These are phyloP conservation scores for Ambrosia hybrid DNA, from an alignment of 140 eudicot genomes.

Conservation along the genomic window DNA sequence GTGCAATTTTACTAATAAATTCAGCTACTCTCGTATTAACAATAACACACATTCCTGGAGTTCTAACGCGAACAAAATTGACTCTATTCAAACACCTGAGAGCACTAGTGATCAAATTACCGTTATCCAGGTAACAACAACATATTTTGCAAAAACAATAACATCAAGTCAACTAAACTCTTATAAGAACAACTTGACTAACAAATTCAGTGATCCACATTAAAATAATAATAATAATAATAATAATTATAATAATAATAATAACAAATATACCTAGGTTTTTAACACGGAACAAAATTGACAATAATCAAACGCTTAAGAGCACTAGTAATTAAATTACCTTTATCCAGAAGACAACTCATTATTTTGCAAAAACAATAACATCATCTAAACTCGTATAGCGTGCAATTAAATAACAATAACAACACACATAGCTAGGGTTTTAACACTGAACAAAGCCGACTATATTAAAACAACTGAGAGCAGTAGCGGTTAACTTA, in stretches of 20 bases:
- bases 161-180: too few species aligned
- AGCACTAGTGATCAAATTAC: slow-evolving; percentile 28
- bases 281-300: too few species aligned
- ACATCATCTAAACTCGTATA: slow-evolving; percentile 2
- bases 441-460: slow-evolving; percentile 2
- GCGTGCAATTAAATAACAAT: background rate
- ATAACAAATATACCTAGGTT: too few species aligned
- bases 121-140: slow-evolving; percentile 25
- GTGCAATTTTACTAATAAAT: background rate
- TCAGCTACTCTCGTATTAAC: too few species aligned
- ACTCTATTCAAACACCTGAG: background rate
- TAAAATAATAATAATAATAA: too few species aligned
- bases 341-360: too few species aligned
- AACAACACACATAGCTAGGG: slow-evolving; percentile 17
- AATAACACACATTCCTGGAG: slow-evolving; percentile 12
- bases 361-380: background rate
- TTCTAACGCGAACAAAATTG: background rate
- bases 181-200: too few species aligned
- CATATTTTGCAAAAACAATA: slow-evolving; percentile 1
- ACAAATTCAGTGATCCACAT: too few species aligned
- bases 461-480: background rate
- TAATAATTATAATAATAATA: too few species aligned
- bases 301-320: too few species aligned
- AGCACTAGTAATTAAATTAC: too few species aligned
- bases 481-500: slow-evolving; percentile 15